Base-by-base conservation (phyloP, 768 basidiomycete species). In the Naganishia randhawae region DNA sequence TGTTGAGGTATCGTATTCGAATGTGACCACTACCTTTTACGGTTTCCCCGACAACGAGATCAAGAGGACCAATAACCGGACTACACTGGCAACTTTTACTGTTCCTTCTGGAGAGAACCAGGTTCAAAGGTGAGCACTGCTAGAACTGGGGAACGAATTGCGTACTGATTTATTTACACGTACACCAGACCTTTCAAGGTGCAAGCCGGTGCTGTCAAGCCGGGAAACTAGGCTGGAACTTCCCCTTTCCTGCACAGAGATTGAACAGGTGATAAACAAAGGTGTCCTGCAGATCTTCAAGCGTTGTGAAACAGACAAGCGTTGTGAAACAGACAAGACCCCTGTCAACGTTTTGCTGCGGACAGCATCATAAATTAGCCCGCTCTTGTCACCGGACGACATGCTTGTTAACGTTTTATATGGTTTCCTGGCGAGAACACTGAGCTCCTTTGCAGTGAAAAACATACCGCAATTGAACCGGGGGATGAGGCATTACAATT, bases 1-100 rank as follows among this genome's bases (percentile, higher is more conserved):
- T 10, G 57, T 73, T 11, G 48, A 64, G 27, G 68, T 73, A 57
- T 71, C 69, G 45, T 73, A 73, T 31, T 31, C 50, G n/a, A 66
- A 66, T 51, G 31, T 66, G 25, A 66, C 65, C 16, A 66, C 65
- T 13, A 37, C n/a, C 17, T 66, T 53, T 31, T 66, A 66, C 52
- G 65, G 50, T 9, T 66, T 52, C 50, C 50, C 50, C 4, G 64
- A 52, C 19, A 65, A 65, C 35, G 50, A 65, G 27, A 52, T 51
- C 48, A 65, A 50, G 50, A 35, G 64, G 22, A 66, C 65, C 29
- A 51, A 66, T 10, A 66, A 66, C 52, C 50, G 65, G 27, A 37
- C 65, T 6, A 51, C 35, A 17, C 50, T 66, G 9, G 65, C 65
- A 0, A 27, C 14, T 9, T 66, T 66, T 27, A 52, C 52, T 29